Base-by-base conservation (phyloP, 2,329 filamentous ascomycete genomes). In the Alternaria dauci region DNA sequence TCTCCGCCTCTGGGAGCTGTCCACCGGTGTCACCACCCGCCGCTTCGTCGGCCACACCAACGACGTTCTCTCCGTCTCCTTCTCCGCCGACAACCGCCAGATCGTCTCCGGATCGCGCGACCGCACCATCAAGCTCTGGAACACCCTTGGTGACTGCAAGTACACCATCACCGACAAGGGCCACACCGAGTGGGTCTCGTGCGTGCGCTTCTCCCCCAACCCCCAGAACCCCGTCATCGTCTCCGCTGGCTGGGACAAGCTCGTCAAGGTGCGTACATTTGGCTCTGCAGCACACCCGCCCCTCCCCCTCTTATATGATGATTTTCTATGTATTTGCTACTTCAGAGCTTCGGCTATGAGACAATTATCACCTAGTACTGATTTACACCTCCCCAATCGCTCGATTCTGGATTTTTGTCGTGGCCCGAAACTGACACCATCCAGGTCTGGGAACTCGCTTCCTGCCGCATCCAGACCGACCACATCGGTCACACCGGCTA, bases 131-230 rank as follows among this genome's bases (percentile, higher is more conserved):
- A 99, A 98, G 92, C 91, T 99, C 79, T 99, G 95, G 95, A 99
- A 99, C 89, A 99, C 95, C 78, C 93, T 99, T 73, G 95, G 95
- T 85, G 95, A 99, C 90, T 99, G 95, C 94, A 99, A 99, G 89
- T 99, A 90, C 91, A 99, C 94, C 87, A 98, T 99, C 88, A 96
- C 93, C 85, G 95, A 99, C 83, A 99, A 99, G 91, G 95, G 95
- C 82, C 95, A 99, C 89, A 93, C 93, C 84, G 95, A 99, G 85
- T 99, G 95, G 95, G 95, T 97, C 76, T 97, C 94, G 69, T 98
- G 94, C 88, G 95, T 99, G 76, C 91, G 95, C 84, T 99, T 99
- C 92, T 96, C 92, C 86, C 95, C 95, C 81, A 99, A 99, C 89
- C 95, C 95, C 80, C 94, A 98, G 88, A 99, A 98, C 91, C 94